Evolutionary conservation across 129 eudicot species (phyloP).

Genomic region (Sambucus nigra): DNA sequence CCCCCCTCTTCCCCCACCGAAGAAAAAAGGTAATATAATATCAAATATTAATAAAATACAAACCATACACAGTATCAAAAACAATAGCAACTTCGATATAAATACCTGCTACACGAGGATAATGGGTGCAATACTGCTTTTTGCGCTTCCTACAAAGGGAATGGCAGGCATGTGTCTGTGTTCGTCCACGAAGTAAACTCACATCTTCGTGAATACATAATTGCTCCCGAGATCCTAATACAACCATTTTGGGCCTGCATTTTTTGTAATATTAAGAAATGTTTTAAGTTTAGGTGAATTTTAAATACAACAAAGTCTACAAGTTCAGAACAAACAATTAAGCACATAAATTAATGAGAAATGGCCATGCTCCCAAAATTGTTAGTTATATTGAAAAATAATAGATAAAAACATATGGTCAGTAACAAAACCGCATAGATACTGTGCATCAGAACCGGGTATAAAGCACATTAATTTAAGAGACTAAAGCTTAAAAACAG

Average conservation of each 20-base stretch:
- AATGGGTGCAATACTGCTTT: conserved; percentile 72
- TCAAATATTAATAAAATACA: neutral
- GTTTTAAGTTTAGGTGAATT: neutral
- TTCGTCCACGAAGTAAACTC: conserved; percentile 63
- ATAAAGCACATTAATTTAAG: too few species aligned
- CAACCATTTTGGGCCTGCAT: conserved; percentile 97
- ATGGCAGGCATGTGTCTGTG: conserved; percentile 91
- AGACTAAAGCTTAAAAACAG: too few species aligned
- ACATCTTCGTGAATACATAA: conserved; percentile 91
- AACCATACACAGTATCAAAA: too few species aligned
- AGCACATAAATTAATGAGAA: neutral
- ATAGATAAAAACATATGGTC: neutral
- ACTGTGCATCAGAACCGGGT: too few species aligned
- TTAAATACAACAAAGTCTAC: neutral
- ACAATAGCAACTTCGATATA: neutral
- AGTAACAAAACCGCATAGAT: neutral
- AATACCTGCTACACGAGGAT: conserved; percentile 63
- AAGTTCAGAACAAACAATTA: conserved; percentile 6
- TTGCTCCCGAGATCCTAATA: conserved; percentile 96
- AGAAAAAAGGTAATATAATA: neutral
- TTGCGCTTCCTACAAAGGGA: conserved; percentile 63
- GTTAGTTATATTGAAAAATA: neutral
- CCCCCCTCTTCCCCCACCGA: neutral
- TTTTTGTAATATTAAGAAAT: conserved; percentile 5
- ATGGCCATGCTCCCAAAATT: neutral